Conservation (phyloP, 257 asterid genomes). For the Solanum corneliomulleri region DNA sequence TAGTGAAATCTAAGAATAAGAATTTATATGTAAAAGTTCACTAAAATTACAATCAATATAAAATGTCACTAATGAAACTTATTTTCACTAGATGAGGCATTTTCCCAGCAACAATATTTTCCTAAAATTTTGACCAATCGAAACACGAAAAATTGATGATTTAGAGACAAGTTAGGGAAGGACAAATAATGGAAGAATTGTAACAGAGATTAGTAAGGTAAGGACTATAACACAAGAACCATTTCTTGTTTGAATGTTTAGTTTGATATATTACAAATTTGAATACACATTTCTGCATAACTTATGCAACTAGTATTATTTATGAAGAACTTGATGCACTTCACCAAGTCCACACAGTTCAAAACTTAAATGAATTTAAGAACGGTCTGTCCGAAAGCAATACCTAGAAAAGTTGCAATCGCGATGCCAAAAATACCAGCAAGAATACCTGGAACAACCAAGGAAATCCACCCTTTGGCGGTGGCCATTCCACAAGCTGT, state of each 20-base stretch:
- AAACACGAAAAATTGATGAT: not conserved
- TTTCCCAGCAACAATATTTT: not conserved
- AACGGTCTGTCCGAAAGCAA: slow-evolving; percentile 58
- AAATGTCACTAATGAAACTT: too few species aligned
- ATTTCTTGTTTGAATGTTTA: not conserved
- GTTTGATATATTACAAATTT: not conserved
- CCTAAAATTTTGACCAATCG: not conserved
- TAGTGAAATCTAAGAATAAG: not conserved
- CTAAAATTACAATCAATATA: not conserved
- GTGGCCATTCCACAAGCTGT: slow-evolving; percentile 98
- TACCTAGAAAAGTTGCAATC: slow-evolving; percentile 82
- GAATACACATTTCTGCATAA: not conserved
- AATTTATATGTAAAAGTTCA: not conserved
- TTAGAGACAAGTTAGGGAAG: not conserved
- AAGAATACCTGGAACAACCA: slow-evolving; percentile 77
- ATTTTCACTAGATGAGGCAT: not conserved
- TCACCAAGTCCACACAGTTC: not conserved
- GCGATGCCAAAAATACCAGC: slow-evolving; percentile 86
- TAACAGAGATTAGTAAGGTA: not conserved
- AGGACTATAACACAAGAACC: not conserved
- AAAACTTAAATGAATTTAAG: slow-evolving; percentile 47
- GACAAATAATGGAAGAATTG: not conserved
- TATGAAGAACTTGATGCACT: not conserved
- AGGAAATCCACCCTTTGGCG: slow-evolving; percentile 86
- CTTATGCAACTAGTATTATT: not conserved